Percentiles rank a stretch among this genome's conserved stretches.
Conservation (phyloP, 2,329 filamentous ascomycete genomes). For the Gaeumannomyces sp. region DNA sequence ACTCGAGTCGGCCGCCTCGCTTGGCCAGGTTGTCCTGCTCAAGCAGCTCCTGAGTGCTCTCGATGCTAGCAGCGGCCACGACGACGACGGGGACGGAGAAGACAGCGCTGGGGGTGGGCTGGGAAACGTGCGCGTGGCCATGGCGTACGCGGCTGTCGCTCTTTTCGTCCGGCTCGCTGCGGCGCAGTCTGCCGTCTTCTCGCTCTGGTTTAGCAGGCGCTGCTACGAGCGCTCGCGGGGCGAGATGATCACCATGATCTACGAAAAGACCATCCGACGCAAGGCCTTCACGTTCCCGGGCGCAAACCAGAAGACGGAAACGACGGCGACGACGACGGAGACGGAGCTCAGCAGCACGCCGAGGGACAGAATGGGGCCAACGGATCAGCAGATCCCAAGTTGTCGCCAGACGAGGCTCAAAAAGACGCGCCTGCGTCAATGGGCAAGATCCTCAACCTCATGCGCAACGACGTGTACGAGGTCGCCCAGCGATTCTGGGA, state of each 20-base stretch:
- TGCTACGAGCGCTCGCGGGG: conserved; percentile 79
- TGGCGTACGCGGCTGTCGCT: conserved; percentile 60
- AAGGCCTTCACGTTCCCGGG: conserved; percentile 46
- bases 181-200: conserved; percentile 61
- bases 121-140: conserved; percentile 46
- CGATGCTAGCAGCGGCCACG: conserved; percentile 25
- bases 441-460: conserved; percentile 84
- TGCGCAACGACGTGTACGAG: conserved; percentile 77
- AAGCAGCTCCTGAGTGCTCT: conserved; percentile 65
- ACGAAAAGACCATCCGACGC: conserved; percentile 67
- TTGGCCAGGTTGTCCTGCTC: conserved; percentile 62
- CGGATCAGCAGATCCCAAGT: conserved; percentile 1
- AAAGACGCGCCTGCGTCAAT: conserved; percentile 54
- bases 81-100: not conserved
- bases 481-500: conserved; percentile 86
- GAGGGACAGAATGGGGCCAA: not conserved
- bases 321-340: conserved; percentile 23
- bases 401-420: conserved; percentile 9
- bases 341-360: conserved; percentile 18
- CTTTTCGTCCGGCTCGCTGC: conserved; percentile 54
- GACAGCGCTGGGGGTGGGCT: conserved; percentile 8
- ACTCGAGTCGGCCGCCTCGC: conserved; percentile 49
- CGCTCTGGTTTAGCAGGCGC: conserved; percentile 75
- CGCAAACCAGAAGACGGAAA: conserved; percentile 16
- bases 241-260: conserved; percentile 80